phyloP scores from a whole-genome alignment of 148 eudicot genomes.

The Cornus suecica region DNA sequence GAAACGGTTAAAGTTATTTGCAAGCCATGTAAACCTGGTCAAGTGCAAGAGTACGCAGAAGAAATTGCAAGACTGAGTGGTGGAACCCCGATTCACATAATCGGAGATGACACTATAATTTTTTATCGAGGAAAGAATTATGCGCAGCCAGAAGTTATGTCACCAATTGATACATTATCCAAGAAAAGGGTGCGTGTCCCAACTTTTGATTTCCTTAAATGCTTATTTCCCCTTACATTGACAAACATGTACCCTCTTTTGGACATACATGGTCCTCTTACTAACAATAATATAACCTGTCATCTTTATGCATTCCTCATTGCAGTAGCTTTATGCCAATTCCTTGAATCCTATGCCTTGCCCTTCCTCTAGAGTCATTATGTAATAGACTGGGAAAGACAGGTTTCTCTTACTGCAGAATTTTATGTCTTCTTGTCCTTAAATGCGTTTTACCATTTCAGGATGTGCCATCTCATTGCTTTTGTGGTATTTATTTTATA shows the following conservation, averaged over 20 bases:
- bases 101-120: conserved; percentile 78
- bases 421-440: too few species aligned
- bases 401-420: neutral
- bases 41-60: conserved; percentile 66
- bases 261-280: neutral
- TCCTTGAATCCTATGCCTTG: neutral
- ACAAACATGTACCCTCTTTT: neutral
- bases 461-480: neutral
- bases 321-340: neutral
- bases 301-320: neutral
- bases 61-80: conserved; percentile 93
- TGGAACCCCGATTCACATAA: conserved; percentile 77
- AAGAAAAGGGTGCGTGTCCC: conserved; percentile 69
- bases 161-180: conserved; percentile 87
- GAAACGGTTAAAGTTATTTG: conserved; percentile 90
- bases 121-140: conserved; percentile 89
- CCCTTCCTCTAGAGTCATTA: neutral
- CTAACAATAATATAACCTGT: neutral
- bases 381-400: neutral
- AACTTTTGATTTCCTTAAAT: conserved; percentile 1
- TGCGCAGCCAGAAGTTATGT: conserved; percentile 91
- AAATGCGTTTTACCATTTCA: neutral
- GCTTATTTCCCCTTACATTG: neutral
- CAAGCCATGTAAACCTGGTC: conserved; percentile 96
- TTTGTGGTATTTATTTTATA: neutral